A percentile compares a stretch with the other conserved stretches of the same genome.
These are phyloP conservation scores for Aegilops sharonensis DNA, from an alignment of 176 grass and related monocot species.

Conservation along the genomic window DNA sequence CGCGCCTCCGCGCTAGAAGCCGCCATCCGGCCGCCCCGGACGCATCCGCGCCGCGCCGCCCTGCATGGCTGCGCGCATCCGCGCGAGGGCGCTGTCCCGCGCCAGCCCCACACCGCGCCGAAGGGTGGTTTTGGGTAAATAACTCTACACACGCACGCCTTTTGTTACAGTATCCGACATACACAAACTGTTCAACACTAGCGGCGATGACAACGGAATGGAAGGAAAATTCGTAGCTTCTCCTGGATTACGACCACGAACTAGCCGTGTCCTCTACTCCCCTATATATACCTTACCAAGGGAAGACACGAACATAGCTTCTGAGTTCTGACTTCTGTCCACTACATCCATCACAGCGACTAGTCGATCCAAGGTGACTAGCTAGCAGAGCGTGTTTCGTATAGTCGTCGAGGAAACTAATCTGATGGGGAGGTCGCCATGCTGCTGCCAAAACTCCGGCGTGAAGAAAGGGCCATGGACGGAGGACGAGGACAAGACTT, in stretches of 20 bases:
- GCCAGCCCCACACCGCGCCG: too few relatives aligned
- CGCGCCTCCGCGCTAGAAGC: too few relatives aligned
- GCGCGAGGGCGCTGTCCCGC: too few relatives aligned
- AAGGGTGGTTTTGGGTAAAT: too few relatives aligned
- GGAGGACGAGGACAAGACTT: slow-evolving; percentile 63
- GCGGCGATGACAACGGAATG: background rate
- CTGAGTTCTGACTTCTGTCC: too few relatives aligned
- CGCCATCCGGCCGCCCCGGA: too few relatives aligned
- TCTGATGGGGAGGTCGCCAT: slow-evolving; percentile 60
- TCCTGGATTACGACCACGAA: background rate
- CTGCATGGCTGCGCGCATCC: too few relatives aligned
- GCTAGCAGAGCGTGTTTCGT: background rate
- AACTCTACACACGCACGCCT: background rate
- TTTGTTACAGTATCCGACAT: background rate
- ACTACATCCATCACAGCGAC: too few relatives aligned
- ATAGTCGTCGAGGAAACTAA: background rate
- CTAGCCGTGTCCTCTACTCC: background rate
- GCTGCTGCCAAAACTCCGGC: slow-evolving; percentile 37
- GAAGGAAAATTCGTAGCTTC: background rate
- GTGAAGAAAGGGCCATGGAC: slow-evolving; percentile 72
- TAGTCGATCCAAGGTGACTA: background rate
- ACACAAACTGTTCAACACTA: background rate
- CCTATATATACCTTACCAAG: slow-evolving; percentile 12
- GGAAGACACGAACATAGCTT: too few relatives aligned
- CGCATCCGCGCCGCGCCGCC: too few relatives aligned